phyloP scores from a whole-genome alignment of 441 rosid genomes.

The Arabidopsis lyrata region DNA sequence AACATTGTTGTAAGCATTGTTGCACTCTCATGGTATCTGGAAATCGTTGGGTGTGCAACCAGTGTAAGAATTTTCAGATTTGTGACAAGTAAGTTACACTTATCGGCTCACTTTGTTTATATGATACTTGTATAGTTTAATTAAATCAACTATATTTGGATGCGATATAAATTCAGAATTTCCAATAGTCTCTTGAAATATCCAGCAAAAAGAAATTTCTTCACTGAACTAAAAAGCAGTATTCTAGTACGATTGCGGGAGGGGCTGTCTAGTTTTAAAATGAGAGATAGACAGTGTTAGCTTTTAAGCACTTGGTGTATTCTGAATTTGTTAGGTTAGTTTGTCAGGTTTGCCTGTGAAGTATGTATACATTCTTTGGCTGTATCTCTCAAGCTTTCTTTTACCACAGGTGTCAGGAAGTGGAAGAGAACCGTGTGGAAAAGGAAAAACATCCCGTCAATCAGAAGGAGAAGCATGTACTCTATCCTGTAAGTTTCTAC shows the following conservation, averaged over 20 bases:
- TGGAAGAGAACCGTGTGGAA: conserved; percentile 84
- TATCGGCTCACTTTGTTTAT: background rate
- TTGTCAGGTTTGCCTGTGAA: background rate
- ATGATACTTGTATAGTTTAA: background rate
- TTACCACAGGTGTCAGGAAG: conserved; percentile 76
- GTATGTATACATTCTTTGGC: conserved; percentile 15
- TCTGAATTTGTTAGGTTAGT: conserved; percentile 1
- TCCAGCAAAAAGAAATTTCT: background rate
- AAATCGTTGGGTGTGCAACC: conserved; percentile 86
- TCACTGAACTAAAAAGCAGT: conserved; percentile 10
- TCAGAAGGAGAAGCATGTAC: conserved; percentile 81
- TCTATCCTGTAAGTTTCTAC: conserved; percentile 66
- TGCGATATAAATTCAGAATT: conserved; percentile 3
- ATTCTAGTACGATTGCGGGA: conserved; percentile 5
- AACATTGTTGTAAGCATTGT: conserved; percentile 90
- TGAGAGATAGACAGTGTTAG: background rate
- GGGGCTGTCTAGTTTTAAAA: conserved; percentile 4
- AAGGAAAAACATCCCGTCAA: conserved; percentile 87
- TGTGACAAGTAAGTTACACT: conserved; percentile 85
- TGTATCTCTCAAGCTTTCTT: conserved; percentile 29
- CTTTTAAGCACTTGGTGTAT: background rate
- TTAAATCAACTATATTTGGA: conserved; percentile 5
- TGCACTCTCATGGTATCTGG: conserved; percentile 93
- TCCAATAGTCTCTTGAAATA: background rate
- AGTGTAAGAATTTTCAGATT: conserved; percentile 92